These are phyloP conservation scores for Xylaria polymorpha DNA, from an alignment of 2,329 filamentous ascomycete genomes.

Conservation along the genomic window DNA sequence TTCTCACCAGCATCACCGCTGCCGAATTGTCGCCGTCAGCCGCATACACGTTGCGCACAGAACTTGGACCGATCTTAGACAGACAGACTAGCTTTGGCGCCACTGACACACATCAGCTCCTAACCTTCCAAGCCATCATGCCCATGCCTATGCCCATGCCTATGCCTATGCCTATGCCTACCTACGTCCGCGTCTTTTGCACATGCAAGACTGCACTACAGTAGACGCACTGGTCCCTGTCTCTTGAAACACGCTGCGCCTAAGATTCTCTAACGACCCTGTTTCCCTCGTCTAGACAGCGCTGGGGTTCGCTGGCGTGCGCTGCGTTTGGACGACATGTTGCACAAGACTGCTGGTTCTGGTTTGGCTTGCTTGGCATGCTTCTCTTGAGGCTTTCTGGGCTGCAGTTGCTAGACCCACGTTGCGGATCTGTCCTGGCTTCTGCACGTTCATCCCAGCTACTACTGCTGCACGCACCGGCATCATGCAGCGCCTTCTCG, in stretches of 20 bases:
- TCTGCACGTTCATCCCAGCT: slow-evolving; percentile 14
- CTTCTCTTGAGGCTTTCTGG: slow-evolving; percentile 7
- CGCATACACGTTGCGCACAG: slow-evolving; percentile 25
- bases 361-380: slow-evolving; percentile 20
- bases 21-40: slow-evolving; percentile 13
- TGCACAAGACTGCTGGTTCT: slow-evolving; percentile 25
- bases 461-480: slow-evolving; percentile 27
- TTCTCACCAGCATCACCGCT: slow-evolving; percentile 8
- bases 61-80: slow-evolving; percentile 8
- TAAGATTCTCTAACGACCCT: slow-evolving; percentile 12
- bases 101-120: slow-evolving; percentile 27
- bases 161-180: neutral
- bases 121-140: slow-evolving; percentile 13
- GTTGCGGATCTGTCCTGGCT: slow-evolving; percentile 8
- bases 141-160: neutral
- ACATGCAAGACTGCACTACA: slow-evolving; percentile 33
- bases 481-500: slow-evolving; percentile 33
- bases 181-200: slow-evolving; percentile 11
- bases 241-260: slow-evolving; percentile 14
- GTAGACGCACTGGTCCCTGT: slow-evolving; percentile 11
- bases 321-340: slow-evolving; percentile 20
- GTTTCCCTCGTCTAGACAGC: slow-evolving; percentile 1
- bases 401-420: slow-evolving; percentile 21
- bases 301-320: neutral
- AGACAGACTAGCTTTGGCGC: slow-evolving; percentile 18